These are phyloP conservation scores for Marasmius oreades DNA, from an alignment of 1,284 basidiomycete genomes.

Conservation along the genomic window DNA sequence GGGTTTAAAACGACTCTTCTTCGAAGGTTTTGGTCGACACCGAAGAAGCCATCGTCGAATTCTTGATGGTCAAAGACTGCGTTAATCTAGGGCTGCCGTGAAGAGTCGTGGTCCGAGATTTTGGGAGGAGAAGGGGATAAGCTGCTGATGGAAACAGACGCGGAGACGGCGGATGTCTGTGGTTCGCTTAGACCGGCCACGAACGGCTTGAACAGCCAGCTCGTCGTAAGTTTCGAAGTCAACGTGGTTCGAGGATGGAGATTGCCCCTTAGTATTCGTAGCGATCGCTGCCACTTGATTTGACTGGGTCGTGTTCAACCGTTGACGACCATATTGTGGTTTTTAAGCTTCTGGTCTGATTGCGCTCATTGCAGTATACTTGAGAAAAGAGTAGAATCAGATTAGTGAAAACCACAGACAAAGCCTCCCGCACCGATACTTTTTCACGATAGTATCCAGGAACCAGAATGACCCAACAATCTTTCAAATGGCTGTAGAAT, in stretches of 20 bases:
- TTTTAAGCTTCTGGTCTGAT: constrained; percentile 61
- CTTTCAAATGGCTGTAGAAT: too few relatives aligned
- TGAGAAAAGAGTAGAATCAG: too few relatives aligned
- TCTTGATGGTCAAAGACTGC: constrained; percentile 56
- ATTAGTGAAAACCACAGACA: too few relatives aligned
- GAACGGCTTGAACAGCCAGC: constrained; percentile 77
- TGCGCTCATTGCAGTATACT: constrained; percentile 43
- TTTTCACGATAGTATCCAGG: too few relatives aligned
- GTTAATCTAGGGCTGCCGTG: constrained; percentile 29
- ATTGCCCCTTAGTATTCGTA: constrained; percentile 16
- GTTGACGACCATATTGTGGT: constrained; percentile 52
- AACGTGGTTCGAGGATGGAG: constrained; percentile 36
- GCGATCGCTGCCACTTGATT: constrained; percentile 27
- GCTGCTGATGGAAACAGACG: constrained; percentile 33
- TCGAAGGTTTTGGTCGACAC: constrained; percentile 49
- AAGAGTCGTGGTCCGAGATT: constrained; percentile 30
- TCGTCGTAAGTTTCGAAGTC: constrained; percentile 60
- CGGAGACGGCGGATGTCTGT: constrained; percentile 52
- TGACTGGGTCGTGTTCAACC: constrained; percentile 72
- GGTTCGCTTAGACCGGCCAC: constrained; percentile 57
- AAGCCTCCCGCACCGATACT: too few relatives aligned
- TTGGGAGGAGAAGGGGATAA: constrained; percentile 25
- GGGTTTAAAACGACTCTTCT: constrained; percentile 46
- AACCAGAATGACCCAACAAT: too few relatives aligned
- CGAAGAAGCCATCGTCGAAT: constrained; percentile 32